Evolutionary conservation across 192 early-diverging fungal species (phyloP), one percentile per base, ranked within the genome.

Genomic region (Thoreauomyces humboldtii): DNA sequence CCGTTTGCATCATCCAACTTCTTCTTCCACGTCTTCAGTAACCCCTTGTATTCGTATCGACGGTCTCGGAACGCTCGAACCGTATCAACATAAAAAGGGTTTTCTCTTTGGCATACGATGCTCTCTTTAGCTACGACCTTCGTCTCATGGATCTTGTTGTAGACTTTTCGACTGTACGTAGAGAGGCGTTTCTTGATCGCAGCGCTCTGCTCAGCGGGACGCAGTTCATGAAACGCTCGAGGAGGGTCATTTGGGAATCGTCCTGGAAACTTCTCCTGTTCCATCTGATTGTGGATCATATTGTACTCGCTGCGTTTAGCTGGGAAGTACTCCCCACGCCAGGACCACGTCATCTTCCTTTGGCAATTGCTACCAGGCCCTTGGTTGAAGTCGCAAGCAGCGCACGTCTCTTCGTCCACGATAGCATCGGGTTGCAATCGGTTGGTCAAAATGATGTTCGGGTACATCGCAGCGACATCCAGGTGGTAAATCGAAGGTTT

Each of bases 381-480:
- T 34, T 84, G 73, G 63, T 99, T 96, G 54, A 91, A 98, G 74
- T 98, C 93, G 67, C 97, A 99, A 3, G 88, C 65, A 4, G 93
- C 92, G 65, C 95, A 98, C 1, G 79, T 77, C n/a, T 84, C 81
- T 68, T 96, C 94, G 22, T 86, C 81, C 24, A 98, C 86, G 28
- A 99, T 91, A 5, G 97, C 91, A 76, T 99, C 95, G 0, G 97
- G 97, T 73, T 99, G 97, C 9, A 99, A 73, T 22, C 97, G 87
- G 69, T 99, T 98, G 0, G 97, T 99, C 25, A 99, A 77, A 70
- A 99, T 99, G 61, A 99, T 99, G 68, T 99, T 99, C 17, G 97
- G 97, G 59, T 96, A 96, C 97, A 99, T 99, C 24, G 97, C 97
- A 0, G 92, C 97, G n/a, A 99, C 97, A 76, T 99, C 97, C 80